Evolutionary conservation across 2,329 filamentous ascomycete species (phyloP).

Genomic region (Arthrinium phaeospermum): DNA sequence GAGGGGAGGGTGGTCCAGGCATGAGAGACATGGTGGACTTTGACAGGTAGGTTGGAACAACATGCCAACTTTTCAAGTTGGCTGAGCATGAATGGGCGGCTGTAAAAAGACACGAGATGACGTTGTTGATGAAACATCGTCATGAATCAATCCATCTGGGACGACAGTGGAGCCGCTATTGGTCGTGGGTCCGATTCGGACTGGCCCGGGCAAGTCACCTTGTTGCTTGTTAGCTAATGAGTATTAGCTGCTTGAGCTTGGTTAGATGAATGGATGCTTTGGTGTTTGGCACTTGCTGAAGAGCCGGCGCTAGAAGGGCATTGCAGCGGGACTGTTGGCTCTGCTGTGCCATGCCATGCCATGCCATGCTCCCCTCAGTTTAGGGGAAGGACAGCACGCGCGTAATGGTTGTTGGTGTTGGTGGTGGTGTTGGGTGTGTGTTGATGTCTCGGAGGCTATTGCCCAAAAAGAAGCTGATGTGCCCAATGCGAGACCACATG

Average conservation of each 20-base stretch:
- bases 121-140: constrained; percentile 11
- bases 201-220: neutral
- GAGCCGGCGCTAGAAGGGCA: neutral
- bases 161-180: constrained; percentile 15
- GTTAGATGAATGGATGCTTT: neutral
- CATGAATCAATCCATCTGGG: constrained; percentile 11
- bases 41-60: constrained; percentile 1
- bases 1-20: neutral
- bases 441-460: neutral
- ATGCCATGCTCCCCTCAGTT: neutral
- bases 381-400: neutral
- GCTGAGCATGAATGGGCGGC: neutral
- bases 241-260: neutral
- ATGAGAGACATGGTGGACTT: neutral
- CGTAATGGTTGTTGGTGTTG: neutral
- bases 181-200: neutral
- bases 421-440: neutral
- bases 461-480: neutral
- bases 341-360: neutral
- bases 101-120: constrained; percentile 3
- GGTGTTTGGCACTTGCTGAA: neutral
- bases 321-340: neutral
- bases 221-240: neutral
- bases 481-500: neutral
- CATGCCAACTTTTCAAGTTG: constrained; percentile 5